Evolutionary conservation across 805 yeast genomes (phyloP).

Genomic region (Zygoascus ofunaensis): DNA sequence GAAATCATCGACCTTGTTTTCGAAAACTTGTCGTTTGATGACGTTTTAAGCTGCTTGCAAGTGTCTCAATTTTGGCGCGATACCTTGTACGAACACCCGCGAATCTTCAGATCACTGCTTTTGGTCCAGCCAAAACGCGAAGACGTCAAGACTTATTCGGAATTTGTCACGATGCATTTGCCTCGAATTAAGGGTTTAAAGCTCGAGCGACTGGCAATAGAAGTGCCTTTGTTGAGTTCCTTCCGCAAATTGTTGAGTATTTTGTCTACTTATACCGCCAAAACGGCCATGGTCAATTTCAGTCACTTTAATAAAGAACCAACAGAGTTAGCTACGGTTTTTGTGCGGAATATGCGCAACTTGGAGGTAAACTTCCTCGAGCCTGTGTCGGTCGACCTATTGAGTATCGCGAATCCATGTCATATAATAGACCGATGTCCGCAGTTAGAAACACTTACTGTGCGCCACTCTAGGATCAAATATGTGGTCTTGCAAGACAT

Average conservation of each 20-base stretch:
- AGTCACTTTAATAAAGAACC: neutral
- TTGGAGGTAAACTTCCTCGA: neutral
- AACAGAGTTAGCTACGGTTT: neutral
- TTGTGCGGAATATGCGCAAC: neutral
- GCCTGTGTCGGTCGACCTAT: neutral
- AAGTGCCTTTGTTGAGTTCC: neutral
- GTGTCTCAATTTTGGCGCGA: neutral
- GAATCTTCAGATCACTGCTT: neutral
- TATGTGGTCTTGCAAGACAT: too few species aligned
- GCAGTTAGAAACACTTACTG: too few species aligned
- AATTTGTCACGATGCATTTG: neutral
- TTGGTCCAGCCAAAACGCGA: neutral
- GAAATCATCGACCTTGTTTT: neutral
- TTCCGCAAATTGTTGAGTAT: neutral
- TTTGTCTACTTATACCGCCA: neutral
- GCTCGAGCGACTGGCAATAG: neutral
- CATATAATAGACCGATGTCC: too few species aligned
- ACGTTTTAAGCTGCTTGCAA: neutral
- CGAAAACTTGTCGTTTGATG: neutral
- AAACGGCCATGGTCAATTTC: neutral
- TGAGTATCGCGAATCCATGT: neutral
- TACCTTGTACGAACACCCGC: neutral
- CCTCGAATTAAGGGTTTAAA: neutral
- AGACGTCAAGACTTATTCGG: neutral
- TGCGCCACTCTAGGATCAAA: too few species aligned